Evolutionary conservation across 1,284 basidiomycete genomes (phyloP).

Genomic region (Dichomitus squalens): DNA sequence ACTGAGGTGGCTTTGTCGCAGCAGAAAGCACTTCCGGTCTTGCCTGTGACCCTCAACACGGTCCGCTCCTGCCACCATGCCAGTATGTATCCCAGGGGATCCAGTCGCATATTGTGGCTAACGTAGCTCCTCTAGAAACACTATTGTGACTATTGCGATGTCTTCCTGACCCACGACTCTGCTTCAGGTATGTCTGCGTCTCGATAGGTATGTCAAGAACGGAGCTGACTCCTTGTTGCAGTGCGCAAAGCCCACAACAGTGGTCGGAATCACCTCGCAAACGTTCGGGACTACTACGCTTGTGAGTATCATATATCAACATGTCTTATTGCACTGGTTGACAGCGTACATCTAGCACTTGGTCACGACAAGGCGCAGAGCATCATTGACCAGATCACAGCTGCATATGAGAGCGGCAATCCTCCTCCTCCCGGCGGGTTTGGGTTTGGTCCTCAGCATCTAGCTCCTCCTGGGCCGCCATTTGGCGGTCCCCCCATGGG

Average conservation of each 20-base stretch:
- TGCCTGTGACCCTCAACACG: conserved; percentile 7
- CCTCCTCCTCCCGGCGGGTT: conserved; percentile 80
- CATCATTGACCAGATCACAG: conserved; percentile 95
- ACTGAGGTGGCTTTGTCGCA: conserved; percentile 13
- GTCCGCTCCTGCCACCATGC: conserved; percentile 41
- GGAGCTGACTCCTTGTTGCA: conserved; percentile 34
- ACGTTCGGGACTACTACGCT: conserved; percentile 97
- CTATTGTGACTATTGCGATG: conserved; percentile 93
- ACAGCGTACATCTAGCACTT: conserved; percentile 57
- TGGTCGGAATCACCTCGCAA: conserved; percentile 94
- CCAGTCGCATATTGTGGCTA: neutral
- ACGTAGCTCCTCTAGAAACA: conserved; percentile 60
- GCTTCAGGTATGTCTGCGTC: conserved; percentile 63
- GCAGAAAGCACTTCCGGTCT: conserved; percentile 14
- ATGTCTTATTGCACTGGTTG: conserved; percentile 7
- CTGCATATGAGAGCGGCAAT: conserved; percentile 83
- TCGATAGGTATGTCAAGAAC: conserved; percentile 12
- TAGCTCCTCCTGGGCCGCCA: conserved; percentile 42
- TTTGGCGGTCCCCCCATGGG: conserved; percentile 54
- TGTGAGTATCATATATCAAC: conserved; percentile 51
- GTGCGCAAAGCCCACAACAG: conserved; percentile 98
- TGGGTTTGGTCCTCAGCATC: conserved; percentile 76
- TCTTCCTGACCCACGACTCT: conserved; percentile 88
- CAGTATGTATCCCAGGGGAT: conserved; percentile 51
- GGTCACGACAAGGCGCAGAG: conserved; percentile 96